phyloP scores from a whole-genome alignment of 2,329 filamentous ascomycete genomes.

The Graphilbum fragrans region DNA sequence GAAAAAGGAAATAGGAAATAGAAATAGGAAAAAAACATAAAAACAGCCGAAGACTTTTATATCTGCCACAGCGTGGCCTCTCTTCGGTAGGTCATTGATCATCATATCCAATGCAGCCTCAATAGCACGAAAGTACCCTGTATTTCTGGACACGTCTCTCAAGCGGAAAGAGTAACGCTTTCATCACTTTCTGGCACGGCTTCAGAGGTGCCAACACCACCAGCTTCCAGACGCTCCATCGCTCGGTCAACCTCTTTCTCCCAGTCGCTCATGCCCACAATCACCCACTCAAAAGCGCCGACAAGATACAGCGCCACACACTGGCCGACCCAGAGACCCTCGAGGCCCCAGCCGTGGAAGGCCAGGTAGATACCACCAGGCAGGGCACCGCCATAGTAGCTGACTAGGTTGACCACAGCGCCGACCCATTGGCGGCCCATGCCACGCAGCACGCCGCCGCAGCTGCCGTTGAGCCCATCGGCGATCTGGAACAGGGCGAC shows the following conservation, averaged over 20 bases:
- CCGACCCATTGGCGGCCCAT: conserved; percentile 84
- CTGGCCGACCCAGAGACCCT: conserved; percentile 73
- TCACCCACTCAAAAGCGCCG: conserved; percentile 64
- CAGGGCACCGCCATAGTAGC: conserved; percentile 73
- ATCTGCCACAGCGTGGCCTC: too few species aligned
- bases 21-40: not conserved
- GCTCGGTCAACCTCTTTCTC: conserved; percentile 59
- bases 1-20: not conserved
- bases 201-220: conserved; percentile 6
- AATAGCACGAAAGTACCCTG: too few species aligned
- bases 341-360: conserved; percentile 74
- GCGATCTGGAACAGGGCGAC: conserved; percentile 86
- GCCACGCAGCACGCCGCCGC: conserved; percentile 66
- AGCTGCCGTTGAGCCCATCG: conserved; percentile 75
- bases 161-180: too few species aligned
- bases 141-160: too few species aligned
- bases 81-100: too few species aligned
- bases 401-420: conserved; percentile 67
- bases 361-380: conserved; percentile 76
- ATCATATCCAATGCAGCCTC: too few species aligned
- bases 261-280: conserved; percentile 71
- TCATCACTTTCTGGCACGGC: not conserved
- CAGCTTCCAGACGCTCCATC: conserved; percentile 55
- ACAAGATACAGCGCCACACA: conserved; percentile 74
- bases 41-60: not conserved